phyloP scores from a whole-genome alignment of 208 protist species.

The Leishmania lainsoni region DNA sequence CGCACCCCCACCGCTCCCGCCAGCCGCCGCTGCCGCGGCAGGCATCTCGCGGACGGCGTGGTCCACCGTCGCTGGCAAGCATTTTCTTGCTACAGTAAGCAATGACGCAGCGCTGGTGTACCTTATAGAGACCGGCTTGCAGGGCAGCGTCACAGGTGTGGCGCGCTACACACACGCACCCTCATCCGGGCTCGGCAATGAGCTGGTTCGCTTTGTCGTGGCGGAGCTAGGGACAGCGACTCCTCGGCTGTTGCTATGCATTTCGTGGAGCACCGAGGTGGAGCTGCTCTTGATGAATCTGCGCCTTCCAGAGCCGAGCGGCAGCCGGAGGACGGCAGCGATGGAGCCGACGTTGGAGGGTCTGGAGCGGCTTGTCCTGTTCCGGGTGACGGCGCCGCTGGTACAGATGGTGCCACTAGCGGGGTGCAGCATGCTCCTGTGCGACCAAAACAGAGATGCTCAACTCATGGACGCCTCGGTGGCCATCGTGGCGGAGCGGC shows the following conservation, averaged over 20 bases:
- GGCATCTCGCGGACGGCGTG: slow-evolving; percentile 23
- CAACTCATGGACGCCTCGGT: slow-evolving; percentile 62
- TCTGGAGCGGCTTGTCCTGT: slow-evolving; percentile 36
- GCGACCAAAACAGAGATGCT: slow-evolving; percentile 46
- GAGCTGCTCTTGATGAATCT: slow-evolving; percentile 56
- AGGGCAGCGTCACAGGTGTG: slow-evolving; percentile 27
- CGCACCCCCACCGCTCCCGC: slow-evolving; percentile 14
- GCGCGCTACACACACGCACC: slow-evolving; percentile 40
- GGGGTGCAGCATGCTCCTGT: slow-evolving; percentile 40
- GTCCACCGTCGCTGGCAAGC: slow-evolving; percentile 31
- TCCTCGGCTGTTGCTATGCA: slow-evolving; percentile 47
- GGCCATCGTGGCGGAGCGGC: slow-evolving; percentile 60
- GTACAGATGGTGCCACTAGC: slow-evolving; percentile 49
- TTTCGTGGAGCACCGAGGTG: slow-evolving; percentile 57
- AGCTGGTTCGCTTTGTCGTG: slow-evolving; percentile 54
- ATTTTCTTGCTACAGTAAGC: slow-evolving; percentile 56
- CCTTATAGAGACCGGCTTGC: slow-evolving; percentile 39
- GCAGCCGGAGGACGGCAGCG: background rate
- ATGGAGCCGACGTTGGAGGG: slow-evolving; percentile 19
- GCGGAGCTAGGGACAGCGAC: slow-evolving; percentile 24
- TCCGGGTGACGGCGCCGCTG: slow-evolving; percentile 41
- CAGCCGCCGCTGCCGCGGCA: slow-evolving; percentile 8
- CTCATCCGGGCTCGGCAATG: slow-evolving; percentile 29
- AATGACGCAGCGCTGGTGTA: slow-evolving; percentile 49
- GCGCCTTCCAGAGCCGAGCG: slow-evolving; percentile 13